Evolutionary conservation across 2,329 filamentous ascomycete genomes (phyloP).

Genomic region (Colletotrichum filicis): DNA sequence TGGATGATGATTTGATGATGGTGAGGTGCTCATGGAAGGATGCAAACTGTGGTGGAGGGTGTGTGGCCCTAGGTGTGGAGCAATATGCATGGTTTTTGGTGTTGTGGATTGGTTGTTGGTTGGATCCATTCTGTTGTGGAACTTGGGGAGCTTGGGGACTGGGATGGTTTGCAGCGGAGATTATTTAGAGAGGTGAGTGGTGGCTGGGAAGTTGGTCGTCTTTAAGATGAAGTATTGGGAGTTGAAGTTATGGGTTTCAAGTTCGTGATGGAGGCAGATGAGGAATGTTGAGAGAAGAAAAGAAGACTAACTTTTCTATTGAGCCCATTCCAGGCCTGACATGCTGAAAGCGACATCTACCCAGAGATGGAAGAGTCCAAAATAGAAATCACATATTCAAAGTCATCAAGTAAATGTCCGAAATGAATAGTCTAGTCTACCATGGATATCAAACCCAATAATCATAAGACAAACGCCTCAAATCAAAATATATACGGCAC

Average conservation of each 20-base stretch:
- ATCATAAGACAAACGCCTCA: too few species aligned
- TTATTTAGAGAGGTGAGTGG: background rate
- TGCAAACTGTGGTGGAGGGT: background rate
- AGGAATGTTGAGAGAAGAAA: too few species aligned
- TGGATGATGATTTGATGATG: rapidly evolving
- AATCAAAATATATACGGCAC: constrained; percentile 55
- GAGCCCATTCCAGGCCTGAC: background rate
- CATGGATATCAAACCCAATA: background rate
- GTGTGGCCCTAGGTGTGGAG: constrained; percentile 1
- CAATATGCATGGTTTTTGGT: background rate
- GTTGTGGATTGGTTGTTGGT: background rate
- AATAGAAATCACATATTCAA: background rate
- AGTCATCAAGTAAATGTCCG: background rate
- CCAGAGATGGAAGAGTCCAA: background rate
- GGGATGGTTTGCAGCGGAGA: background rate
- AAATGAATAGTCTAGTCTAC: background rate
- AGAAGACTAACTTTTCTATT: background rate
- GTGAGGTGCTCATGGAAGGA: too few species aligned
- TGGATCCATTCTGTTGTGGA: background rate
- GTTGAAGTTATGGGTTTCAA: background rate
- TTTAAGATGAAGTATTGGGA: background rate
- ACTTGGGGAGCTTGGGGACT: background rate
- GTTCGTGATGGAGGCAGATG: background rate
- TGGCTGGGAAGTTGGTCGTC: background rate
- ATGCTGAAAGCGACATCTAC: background rate